Evolutionary conservation across 805 yeast genomes (phyloP).

Genomic region (Wickerhamiella spandovensis): DNA sequence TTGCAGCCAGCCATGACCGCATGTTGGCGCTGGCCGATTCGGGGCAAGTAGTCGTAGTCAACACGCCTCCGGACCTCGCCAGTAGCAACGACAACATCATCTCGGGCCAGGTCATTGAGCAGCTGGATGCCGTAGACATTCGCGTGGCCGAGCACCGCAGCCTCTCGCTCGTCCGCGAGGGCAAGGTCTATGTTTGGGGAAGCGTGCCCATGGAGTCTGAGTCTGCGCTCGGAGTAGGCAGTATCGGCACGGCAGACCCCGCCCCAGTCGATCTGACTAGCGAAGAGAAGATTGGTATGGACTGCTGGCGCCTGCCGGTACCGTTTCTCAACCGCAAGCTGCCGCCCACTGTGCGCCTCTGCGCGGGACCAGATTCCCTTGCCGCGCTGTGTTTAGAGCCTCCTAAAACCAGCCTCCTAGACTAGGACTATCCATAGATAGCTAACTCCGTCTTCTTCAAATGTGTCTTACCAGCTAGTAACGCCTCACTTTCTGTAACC

Average conservation of each 20-base stretch:
- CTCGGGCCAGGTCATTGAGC: neutral
- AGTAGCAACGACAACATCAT: neutral
- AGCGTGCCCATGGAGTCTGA: neutral
- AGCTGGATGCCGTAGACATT: neutral
- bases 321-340: neutral
- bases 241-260: neutral
- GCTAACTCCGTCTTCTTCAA: too few species aligned
- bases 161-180: neutral
- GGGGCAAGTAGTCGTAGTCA: neutral
- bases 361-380: neutral
- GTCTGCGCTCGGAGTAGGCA: neutral
- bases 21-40: neutral
- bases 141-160: neutral
- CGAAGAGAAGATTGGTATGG: neutral
- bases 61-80: neutral
- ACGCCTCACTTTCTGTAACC: too few species aligned
- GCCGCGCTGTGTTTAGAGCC: neutral
- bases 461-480: too few species aligned
- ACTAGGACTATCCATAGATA: too few species aligned
- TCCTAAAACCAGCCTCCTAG: too few species aligned
- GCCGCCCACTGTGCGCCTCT: neutral
- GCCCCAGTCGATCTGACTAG: neutral
- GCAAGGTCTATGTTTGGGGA: neutral
- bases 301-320: neutral
- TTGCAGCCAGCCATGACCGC: neutral